phyloP scores from a whole-genome alignment of 352 stramenopile genomes.

The Pythium phragmitis region DNA sequence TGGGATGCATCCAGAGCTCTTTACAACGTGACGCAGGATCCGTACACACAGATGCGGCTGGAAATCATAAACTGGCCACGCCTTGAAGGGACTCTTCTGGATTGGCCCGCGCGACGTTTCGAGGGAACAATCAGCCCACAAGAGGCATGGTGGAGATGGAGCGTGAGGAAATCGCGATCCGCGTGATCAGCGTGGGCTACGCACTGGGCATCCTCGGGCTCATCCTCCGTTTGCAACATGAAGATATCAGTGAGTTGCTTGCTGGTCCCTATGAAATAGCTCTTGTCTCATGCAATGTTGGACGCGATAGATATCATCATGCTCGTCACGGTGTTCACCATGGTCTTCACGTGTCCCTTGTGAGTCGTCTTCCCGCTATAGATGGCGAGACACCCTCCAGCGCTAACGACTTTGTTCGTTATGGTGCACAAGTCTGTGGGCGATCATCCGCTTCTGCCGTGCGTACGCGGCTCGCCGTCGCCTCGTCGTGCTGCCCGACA shows the following conservation, averaged over 20 bases:
- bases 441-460: constrained; percentile 72
- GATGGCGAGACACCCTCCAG: background rate
- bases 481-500: constrained; percentile 64
- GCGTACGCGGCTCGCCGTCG: constrained; percentile 49
- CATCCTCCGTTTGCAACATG: constrained; percentile 47
- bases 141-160: constrained; percentile 39
- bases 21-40: background rate
- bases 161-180: constrained; percentile 71
- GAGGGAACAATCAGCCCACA: background rate
- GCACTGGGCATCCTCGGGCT: constrained; percentile 53
- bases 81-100: background rate
- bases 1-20: background rate
- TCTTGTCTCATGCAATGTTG: background rate
- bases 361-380: constrained; percentile 19
- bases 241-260: constrained; percentile 47
- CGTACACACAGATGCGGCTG: background rate
- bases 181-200: constrained; percentile 52
- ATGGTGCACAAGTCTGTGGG: constrained; percentile 51
- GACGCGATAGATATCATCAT: constrained; percentile 57
- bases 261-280: background rate
- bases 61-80: background rate
- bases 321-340: constrained; percentile 73
- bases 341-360: constrained; percentile 84
- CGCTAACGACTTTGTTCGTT: no score
- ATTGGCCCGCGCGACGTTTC: background rate